Conservation (phyloP, 2,329 filamentous ascomycete species). For the Botrytis aclada region DNA sequence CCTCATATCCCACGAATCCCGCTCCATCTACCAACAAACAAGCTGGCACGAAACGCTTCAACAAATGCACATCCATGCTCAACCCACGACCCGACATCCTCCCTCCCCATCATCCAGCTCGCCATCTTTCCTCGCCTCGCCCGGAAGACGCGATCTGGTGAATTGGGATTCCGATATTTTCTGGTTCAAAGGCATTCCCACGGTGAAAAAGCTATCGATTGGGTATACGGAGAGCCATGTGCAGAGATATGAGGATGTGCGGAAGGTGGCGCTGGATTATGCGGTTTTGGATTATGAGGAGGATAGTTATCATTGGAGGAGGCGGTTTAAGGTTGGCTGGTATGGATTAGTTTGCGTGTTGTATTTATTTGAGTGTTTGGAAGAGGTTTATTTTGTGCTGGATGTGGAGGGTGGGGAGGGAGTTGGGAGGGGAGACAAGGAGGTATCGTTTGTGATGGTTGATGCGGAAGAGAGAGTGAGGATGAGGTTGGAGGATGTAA, state of each 20-base stretch:
- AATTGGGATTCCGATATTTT: constrained; percentile 12
- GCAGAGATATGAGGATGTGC: background rate
- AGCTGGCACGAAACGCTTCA: background rate
- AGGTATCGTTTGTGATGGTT: background rate
- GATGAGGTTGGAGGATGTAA: constrained; percentile 1
- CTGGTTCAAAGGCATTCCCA: constrained; percentile 6
- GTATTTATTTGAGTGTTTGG: background rate
- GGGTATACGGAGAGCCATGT: background rate
- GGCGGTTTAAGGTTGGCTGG: background rate
- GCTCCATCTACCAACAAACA: constrained; percentile 3
- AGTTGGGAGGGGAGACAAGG: background rate
- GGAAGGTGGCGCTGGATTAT: constrained; percentile 13
- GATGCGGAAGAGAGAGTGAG: background rate
- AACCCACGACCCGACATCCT: background rate
- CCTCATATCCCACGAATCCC: constrained; percentile 3
- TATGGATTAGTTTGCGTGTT: constrained; percentile 1
- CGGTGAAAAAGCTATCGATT: background rate
- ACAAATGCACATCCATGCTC: background rate
- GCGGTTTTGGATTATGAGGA: constrained; percentile 14
- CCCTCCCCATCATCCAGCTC: background rate
- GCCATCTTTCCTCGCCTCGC: background rate
- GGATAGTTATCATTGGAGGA: background rate
- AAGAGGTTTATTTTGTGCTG: constrained; percentile 16
- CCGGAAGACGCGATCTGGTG: background rate
- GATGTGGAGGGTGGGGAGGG: background rate